A percentile compares a stretch with the other conserved stretches of the same genome.
phyloP scores from a whole-genome alignment of 225 moss, liverwort and hornwort species.

The Straminergon stramineum region DNA sequence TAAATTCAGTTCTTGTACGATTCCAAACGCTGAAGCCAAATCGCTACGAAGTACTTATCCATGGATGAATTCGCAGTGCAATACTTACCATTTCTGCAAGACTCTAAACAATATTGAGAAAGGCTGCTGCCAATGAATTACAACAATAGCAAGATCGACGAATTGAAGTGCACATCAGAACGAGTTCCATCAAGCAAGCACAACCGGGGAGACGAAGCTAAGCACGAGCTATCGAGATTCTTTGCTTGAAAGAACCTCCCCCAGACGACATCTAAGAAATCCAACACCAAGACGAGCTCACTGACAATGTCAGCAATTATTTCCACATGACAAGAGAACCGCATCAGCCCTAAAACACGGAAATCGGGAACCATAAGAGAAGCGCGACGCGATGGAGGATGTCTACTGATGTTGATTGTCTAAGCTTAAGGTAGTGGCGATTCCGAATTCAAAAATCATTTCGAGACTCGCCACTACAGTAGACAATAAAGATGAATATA shows the following conservation, averaged over 20 bases:
- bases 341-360: not conserved
- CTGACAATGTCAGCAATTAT: not conserved
- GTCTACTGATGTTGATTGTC: not conserved
- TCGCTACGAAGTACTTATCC: not conserved
- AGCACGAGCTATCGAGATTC: too few species aligned
- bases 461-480: too few species aligned
- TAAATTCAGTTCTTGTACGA: not conserved
- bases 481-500: too few species aligned
- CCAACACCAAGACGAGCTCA: not conserved
- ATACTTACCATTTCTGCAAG: not conserved
- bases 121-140: not conserved
- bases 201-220: not conserved
- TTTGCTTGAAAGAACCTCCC: not conserved
- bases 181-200: not conserved
- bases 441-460: not conserved
- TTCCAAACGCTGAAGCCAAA: not conserved
- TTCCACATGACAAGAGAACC: not conserved
- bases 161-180: not conserved
- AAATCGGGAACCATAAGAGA: not conserved
- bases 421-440: not conserved
- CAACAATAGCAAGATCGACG: not conserved
- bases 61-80: not conserved
- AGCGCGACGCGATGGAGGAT: not conserved
- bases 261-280: too few species aligned
- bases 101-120: too few species aligned